Evolutionary conservation across 768 basidiomycete genomes (phyloP), one percentile per base, ranked within the genome.

Genomic region (Tremella fuciformis): DNA sequence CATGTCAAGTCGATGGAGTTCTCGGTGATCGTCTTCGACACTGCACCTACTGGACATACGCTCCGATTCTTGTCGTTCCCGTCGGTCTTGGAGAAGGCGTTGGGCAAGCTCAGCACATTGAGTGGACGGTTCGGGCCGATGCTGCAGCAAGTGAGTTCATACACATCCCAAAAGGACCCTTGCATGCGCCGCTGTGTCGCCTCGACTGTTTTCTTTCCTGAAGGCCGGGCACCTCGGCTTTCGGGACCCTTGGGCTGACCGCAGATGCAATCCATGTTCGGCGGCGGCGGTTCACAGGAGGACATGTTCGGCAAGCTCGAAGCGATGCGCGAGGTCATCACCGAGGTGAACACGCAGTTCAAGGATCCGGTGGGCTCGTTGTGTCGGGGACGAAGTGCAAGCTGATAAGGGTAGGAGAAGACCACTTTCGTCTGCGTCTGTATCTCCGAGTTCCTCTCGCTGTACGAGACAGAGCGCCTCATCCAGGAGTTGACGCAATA

Each of bases 1-100:
- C 94, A 99, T 77, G 96, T 99, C 78, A 97, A 99, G 79, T 97
- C 94, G 18, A 98, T 99, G 93, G 86, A 97, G 79, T 99, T 93
- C 82, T 94, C 91, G n/a, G 93, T 96, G 59, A 98, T 99, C 74
- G 93, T 99, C 37, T 99, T 99, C 74, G 96, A 99, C 75, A 99
- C 96, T 1, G 96, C 96, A 37, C 96, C 96, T 1, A 99, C 96
- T 2, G 96, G 96, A 0, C 96, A 99, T 79, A 99, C 96, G 0
- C 84, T 98, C 6, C 91, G 96, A 42, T 99, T 99, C 82, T 81
- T 99, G 41, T 96, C 92, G n/a, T 99, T 99, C 83, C 96, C 96
- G 0, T 88, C 87, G 18, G 96, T 99, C 4, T 83, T 99, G 8
- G 96, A 98, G 79, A 98, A 98, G 77, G 96, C 96, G 0, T 80